These are phyloP conservation scores for Pythium oligandrum DNA, from an alignment of 352 stramenopile genomes.

Conservation along the genomic window DNA sequence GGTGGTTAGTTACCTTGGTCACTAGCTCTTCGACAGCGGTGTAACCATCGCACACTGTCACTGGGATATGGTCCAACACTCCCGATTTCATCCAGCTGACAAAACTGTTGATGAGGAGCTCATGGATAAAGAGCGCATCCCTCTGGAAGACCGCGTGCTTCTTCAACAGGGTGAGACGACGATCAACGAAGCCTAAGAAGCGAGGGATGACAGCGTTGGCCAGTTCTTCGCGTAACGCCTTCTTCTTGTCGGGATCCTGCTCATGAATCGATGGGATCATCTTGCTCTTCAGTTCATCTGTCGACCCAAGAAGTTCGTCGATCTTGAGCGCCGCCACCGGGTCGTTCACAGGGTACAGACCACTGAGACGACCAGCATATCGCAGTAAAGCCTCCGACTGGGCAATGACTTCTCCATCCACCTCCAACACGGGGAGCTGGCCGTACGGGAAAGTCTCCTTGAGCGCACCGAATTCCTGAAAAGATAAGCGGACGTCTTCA, in stretches of 20 bases:
- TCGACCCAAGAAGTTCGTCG: constrained; percentile 24
- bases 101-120: constrained; percentile 22
- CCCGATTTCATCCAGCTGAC: constrained; percentile 21
- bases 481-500: constrained; percentile 27
- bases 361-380: constrained; percentile 29
- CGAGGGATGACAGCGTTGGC: constrained; percentile 19
- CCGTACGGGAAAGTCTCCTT: constrained; percentile 28
- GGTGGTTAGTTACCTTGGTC: constrained; percentile 20
- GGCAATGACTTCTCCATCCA: constrained; percentile 21
- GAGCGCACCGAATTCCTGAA: constrained; percentile 20
- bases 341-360: constrained; percentile 30
- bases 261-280: constrained; percentile 23
- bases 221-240: constrained; percentile 29
- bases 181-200: constrained; percentile 22
- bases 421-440: constrained; percentile 27
- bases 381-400: constrained; percentile 30
- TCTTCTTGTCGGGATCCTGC: constrained; percentile 26
- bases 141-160: constrained; percentile 15
- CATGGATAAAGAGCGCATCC: constrained; percentile 21
- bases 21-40: constrained; percentile 8
- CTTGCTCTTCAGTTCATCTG: constrained; percentile 21
- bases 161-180: constrained; percentile 24
- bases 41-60: constrained; percentile 22
- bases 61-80: constrained; percentile 28
- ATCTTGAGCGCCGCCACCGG: constrained; percentile 23